Conservation (phyloP, 2,329 filamentous ascomycete genomes). For the Aspergillus pseudoviridinutans region DNA sequence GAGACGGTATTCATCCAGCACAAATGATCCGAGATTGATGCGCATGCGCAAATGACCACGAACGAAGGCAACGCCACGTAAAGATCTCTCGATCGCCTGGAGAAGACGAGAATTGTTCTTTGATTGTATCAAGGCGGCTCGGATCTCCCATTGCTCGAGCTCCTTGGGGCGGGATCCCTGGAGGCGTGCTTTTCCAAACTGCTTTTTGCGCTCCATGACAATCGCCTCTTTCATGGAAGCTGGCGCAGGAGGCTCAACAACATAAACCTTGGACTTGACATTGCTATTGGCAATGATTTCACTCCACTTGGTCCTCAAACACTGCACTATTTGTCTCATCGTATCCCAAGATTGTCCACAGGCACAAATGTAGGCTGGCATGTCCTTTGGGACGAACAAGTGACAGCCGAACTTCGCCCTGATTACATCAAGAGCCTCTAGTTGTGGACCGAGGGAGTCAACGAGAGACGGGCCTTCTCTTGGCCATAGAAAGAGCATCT, state of each 20-base stretch:
- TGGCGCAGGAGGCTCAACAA: constrained; percentile 27
- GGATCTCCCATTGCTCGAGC: constrained; percentile 18
- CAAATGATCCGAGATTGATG: constrained; percentile 40
- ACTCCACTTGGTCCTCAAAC: constrained; percentile 25
- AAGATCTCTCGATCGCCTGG: constrained; percentile 26
- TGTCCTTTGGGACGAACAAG: constrained; percentile 34
- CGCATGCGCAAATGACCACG: constrained; percentile 39
- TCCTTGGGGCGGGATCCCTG: constrained; percentile 16
- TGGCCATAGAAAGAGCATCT: constrained; percentile 46
- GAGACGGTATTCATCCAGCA: constrained; percentile 33
- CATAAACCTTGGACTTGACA: constrained; percentile 30
- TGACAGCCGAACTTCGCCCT: constrained; percentile 38
- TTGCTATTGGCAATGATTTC: constrained; percentile 25
- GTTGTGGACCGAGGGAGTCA: constrained; percentile 38
- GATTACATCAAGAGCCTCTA: constrained; percentile 45
- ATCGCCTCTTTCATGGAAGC: constrained; percentile 21
- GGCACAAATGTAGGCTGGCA: constrained; percentile 29
- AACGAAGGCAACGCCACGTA: constrained; percentile 30
- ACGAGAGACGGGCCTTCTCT: constrained; percentile 37
- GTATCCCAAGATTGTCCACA: constrained; percentile 28
- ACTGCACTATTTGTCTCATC: constrained; percentile 34
- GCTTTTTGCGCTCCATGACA: constrained; percentile 17
- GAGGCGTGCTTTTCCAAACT: constrained; percentile 18
- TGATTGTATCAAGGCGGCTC: constrained; percentile 18
- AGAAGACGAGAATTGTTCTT: constrained; percentile 30